Conservation (phyloP, 2,329 filamentous ascomycete genomes). For the Fusarium aywerte region DNA sequence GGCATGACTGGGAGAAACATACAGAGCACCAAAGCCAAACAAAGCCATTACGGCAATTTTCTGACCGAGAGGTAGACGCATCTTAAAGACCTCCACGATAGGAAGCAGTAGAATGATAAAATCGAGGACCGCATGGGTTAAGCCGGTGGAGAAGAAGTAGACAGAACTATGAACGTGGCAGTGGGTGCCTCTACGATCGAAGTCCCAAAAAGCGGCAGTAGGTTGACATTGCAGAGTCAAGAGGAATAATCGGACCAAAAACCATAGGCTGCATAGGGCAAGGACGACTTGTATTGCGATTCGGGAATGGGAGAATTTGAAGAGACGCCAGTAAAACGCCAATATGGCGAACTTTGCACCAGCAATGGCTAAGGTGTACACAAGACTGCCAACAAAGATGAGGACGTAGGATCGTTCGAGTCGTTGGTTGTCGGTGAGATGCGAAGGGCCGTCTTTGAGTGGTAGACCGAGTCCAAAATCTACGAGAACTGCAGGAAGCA, state of each 20-base stretch:
- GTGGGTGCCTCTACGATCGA: constrained; percentile 31
- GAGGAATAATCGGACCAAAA: constrained; percentile 45
- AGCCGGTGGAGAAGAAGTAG: constrained; percentile 48
- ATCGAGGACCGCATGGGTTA: constrained; percentile 49
- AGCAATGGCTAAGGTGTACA: constrained; percentile 42
- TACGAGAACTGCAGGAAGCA: background rate
- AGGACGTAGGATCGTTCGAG: constrained; percentile 31
- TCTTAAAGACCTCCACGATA: constrained; percentile 45
- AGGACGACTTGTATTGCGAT: constrained; percentile 44
- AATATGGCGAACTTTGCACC: constrained; percentile 47
- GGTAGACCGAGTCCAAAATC: constrained; percentile 25
- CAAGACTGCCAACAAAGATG: constrained; percentile 42
- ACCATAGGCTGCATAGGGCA: constrained; percentile 37
- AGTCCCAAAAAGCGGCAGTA: constrained; percentile 49
- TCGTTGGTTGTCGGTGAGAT: constrained; percentile 10
- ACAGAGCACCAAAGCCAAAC: constrained; percentile 48
- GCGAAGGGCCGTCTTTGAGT: constrained; percentile 14
- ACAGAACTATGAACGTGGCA: constrained; percentile 47
- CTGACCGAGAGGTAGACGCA: constrained; percentile 45
- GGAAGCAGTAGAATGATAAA: constrained; percentile 48
- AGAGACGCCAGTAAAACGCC: constrained; percentile 47
- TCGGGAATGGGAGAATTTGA: constrained; percentile 43
- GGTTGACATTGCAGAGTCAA: constrained; percentile 50
- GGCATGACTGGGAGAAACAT: background rate
- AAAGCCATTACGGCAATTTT: constrained; percentile 46